These are phyloP conservation scores for Tricharina praecox DNA, from an alignment of 495 filamentous ascomycete genomes.

Conservation along the genomic window DNA sequence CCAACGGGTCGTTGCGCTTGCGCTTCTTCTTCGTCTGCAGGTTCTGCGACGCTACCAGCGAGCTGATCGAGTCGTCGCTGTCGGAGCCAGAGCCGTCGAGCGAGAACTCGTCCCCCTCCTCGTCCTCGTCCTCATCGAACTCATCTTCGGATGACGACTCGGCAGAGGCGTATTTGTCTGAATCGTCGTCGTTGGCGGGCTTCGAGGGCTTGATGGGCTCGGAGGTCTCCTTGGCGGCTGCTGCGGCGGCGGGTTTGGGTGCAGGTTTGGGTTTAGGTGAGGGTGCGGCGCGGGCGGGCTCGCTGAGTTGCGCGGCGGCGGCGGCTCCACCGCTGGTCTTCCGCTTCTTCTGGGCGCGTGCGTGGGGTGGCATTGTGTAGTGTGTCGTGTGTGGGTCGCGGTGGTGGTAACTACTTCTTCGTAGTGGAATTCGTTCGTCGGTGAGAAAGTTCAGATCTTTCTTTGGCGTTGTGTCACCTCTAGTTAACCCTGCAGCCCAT, in stretches of 20 bases:
- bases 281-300: too few relatives aligned
- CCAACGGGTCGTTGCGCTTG: constrained; percentile 68
- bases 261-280: too few relatives aligned
- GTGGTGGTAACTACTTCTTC: neutral
- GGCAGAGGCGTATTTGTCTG: constrained; percentile 12
- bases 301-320: constrained; percentile 38
- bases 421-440: neutral
- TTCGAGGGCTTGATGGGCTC: too few relatives aligned
- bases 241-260: too few relatives aligned
- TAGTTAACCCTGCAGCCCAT: too few relatives aligned
- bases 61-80: constrained; percentile 5
- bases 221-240: too few relatives aligned
- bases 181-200: constrained; percentile 25
- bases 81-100: constrained; percentile 10
- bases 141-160: constrained; percentile 15
- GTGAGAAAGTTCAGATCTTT: neutral
- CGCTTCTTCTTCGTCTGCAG: constrained; percentile 25
- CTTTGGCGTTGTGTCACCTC: too few relatives aligned
- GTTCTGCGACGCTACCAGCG: neutral
- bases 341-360: constrained; percentile 5
- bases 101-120: constrained; percentile 27
- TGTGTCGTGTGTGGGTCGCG: neutral
- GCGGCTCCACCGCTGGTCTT: constrained; percentile 25
- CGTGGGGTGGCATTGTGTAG: neutral
- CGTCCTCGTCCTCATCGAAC: constrained; percentile 18